These are phyloP conservation scores for Setaria italica DNA, from an alignment of 202 grass and related monocot species.

Conservation along the genomic window DNA sequence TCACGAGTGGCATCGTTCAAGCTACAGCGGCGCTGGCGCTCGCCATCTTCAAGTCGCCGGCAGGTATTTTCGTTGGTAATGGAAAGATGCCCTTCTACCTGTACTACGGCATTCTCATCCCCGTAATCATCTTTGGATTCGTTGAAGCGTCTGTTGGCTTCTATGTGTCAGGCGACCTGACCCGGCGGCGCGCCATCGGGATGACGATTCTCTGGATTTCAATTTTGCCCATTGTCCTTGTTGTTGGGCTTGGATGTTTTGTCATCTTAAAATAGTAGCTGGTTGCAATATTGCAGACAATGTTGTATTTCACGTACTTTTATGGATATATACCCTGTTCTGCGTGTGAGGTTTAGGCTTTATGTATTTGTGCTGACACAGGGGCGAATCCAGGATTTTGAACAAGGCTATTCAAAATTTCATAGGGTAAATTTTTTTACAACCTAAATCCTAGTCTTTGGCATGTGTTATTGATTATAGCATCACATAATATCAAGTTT, in stretches of 20 bases:
- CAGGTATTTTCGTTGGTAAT: slow-evolving; percentile 29
- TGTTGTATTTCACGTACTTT: background rate
- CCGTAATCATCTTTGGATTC: background rate
- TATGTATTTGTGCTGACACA: background rate
- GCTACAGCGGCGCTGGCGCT: slow-evolving; percentile 14
- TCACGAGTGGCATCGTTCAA: background rate
- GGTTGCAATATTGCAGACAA: background rate
- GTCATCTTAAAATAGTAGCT: background rate
- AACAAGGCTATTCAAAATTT: too few species aligned
- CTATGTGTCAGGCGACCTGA: slow-evolving; percentile 8
- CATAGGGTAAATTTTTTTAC: too few species aligned
- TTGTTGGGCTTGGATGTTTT: slow-evolving; percentile 6
- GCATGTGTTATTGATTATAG: too few species aligned
- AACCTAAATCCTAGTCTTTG: too few species aligned
- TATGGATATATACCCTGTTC: background rate
- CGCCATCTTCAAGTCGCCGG: background rate
- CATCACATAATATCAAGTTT: too few species aligned
- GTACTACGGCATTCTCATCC: slow-evolving; percentile 28
- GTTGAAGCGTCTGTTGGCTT: slow-evolving; percentile 24
- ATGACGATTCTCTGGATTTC: slow-evolving; percentile 28
- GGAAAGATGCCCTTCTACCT: background rate
- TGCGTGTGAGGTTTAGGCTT: background rate
- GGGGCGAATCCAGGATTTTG: too few species aligned
- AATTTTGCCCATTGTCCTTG: background rate
- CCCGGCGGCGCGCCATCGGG: background rate